Conservation (phyloP, 768 basidiomycete genomes). For the Pulveroboletus ravenelii region DNA sequence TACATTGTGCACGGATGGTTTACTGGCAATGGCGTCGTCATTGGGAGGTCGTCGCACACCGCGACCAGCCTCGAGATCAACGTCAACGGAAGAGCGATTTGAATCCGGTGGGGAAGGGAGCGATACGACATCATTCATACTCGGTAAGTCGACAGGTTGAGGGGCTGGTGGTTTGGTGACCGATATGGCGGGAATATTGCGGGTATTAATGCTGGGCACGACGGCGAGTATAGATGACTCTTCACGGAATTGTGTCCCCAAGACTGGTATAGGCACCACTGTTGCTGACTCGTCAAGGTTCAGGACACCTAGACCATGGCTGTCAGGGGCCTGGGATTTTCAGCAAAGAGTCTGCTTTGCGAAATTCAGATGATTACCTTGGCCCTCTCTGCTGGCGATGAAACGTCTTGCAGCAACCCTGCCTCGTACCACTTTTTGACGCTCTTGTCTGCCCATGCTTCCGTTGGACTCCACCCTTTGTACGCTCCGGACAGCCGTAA, state of each 20-base stretch:
- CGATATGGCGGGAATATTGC: slow-evolving; percentile 49
- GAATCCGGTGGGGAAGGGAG: slow-evolving; percentile 44
- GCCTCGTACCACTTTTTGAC: slow-evolving; percentile 81
- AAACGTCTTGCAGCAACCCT: slow-evolving; percentile 57
- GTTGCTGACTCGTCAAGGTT: slow-evolving; percentile 42
- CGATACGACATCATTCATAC: slow-evolving; percentile 51
- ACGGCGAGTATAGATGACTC: slow-evolving; percentile 21
- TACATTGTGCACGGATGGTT: slow-evolving; percentile 8
- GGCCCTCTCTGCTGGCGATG: slow-evolving; percentile 38
- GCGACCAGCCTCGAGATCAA: slow-evolving; percentile 39
- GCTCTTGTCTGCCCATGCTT: slow-evolving; percentile 91
- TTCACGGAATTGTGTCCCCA: slow-evolving; percentile 33
- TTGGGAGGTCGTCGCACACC: slow-evolving; percentile 33
- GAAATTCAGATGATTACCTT: slow-evolving; percentile 39
- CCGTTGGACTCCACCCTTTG: slow-evolving; percentile 86
- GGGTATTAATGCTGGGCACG: slow-evolving; percentile 18
- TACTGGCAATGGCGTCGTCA: slow-evolving; percentile 13
- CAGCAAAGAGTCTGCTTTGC: background rate
- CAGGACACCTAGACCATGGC: slow-evolving; percentile 41
- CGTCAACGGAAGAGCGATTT: slow-evolving; percentile 33
- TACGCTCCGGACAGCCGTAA: slow-evolving; percentile 81
- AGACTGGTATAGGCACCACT: slow-evolving; percentile 61
- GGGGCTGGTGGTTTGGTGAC: slow-evolving; percentile 71
- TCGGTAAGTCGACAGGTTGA: slow-evolving; percentile 65
- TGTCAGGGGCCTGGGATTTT: slow-evolving; percentile 38